A percentile compares a stretch with the other conserved stretches of the same genome.
These are phyloP conservation scores for Aspergillus homomorphus DNA, from an alignment of 495 filamentous ascomycete species.

Conservation along the genomic window DNA sequence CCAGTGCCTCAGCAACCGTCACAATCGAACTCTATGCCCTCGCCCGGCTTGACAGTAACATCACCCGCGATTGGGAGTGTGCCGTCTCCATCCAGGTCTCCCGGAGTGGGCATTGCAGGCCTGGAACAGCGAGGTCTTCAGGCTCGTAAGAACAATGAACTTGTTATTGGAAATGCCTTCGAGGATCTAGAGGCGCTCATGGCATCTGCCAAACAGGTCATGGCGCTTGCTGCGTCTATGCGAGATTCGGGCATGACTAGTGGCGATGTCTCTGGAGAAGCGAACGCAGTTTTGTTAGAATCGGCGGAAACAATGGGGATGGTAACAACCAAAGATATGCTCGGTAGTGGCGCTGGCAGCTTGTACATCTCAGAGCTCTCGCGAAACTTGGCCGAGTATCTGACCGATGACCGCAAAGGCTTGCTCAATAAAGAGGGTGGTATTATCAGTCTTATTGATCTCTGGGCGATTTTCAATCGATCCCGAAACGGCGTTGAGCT, in stretches of 20 bases:
- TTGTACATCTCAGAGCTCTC: slow-evolving; percentile 75
- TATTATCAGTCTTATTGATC: slow-evolving; percentile 90
- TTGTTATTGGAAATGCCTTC: slow-evolving; percentile 90
- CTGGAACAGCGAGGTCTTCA: slow-evolving; percentile 81
- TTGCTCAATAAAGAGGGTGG: slow-evolving; percentile 82
- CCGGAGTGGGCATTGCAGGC: slow-evolving; percentile 85
- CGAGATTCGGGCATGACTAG: slow-evolving; percentile 59
- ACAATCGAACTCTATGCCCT: slow-evolving; percentile 31
- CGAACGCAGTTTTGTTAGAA: slow-evolving; percentile 72
- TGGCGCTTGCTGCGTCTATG: slow-evolving; percentile 88
- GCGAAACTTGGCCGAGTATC: slow-evolving; percentile 86
- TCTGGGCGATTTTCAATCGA: slow-evolving; percentile 98
- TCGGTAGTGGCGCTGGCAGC: slow-evolving; percentile 53
- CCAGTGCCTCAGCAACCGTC: slow-evolving; percentile 70
- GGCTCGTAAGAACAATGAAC: slow-evolving; percentile 82
- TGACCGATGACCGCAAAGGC: slow-evolving; percentile 84
- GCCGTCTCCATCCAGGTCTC: slow-evolving; percentile 43
- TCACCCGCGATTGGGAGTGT: slow-evolving; percentile 21
- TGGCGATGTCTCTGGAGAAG: slow-evolving; percentile 57
- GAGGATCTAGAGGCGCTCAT: slow-evolving; percentile 96
- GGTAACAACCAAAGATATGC: slow-evolving; percentile 93
- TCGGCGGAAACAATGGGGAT: slow-evolving; percentile 83
- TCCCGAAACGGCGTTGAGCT: slow-evolving; percentile 91
- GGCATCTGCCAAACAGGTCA: slow-evolving; percentile 93
- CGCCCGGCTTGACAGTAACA: slow-evolving; percentile 17